phyloP scores from a whole-genome alignment of 805 yeast species.

The Wickerhamiella cacticola region DNA sequence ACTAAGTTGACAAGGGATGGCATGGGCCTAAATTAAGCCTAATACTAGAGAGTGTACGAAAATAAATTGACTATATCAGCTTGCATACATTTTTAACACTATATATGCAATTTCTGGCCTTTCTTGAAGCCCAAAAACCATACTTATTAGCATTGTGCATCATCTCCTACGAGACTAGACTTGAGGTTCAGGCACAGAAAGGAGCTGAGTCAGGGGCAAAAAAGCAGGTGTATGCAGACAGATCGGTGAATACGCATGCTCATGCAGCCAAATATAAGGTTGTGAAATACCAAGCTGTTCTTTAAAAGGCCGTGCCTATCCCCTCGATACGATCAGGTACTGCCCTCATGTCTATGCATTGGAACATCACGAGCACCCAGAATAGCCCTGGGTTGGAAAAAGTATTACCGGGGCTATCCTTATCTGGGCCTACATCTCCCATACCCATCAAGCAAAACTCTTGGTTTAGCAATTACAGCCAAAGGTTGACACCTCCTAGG shows the following conservation, averaged over 20 bases:
- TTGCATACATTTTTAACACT: too few species aligned
- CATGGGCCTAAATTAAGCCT: not conserved
- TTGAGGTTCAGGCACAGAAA: conserved; percentile 3
- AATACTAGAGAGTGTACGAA: not conserved
- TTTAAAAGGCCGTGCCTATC: not conserved
- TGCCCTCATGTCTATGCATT: conserved; percentile 7
- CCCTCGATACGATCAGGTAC: not conserved
- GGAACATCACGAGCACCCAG: not conserved
- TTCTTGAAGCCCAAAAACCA: not conserved
- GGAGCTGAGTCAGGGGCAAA: not conserved
- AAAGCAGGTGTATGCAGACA: conserved; percentile 5
- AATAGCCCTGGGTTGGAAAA: conserved; percentile 5
- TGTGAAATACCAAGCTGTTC: conserved; percentile 1
- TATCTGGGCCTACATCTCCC: conserved; percentile 3
- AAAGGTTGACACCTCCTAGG: not conserved
- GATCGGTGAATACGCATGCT: conserved; percentile 10
- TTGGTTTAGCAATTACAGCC: not conserved
- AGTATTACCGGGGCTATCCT: conserved; percentile 9
- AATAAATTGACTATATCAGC: too few species aligned
- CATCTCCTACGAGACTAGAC: not conserved
- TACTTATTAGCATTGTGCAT: too few species aligned
- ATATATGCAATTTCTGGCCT: not conserved
- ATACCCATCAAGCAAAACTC: conserved; percentile 1
- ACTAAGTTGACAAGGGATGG: not conserved
- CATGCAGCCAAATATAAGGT: conserved; percentile 10